Base-by-base conservation (phyloP, 768 basidiomycete genomes). In the Porphyrellus cyaneotinctus region DNA sequence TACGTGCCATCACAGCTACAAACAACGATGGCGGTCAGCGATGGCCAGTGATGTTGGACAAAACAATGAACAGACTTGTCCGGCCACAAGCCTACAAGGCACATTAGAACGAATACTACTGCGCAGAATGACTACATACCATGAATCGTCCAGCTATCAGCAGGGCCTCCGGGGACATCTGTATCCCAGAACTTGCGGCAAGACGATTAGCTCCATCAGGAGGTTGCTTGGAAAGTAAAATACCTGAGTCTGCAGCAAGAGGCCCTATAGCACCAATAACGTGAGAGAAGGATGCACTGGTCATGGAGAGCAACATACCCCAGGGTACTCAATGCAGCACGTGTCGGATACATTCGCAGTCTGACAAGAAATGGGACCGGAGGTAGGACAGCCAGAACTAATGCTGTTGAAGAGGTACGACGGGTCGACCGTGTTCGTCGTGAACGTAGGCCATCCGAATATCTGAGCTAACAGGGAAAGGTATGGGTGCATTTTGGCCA, bases 131-230 rank as follows among this genome's bases (percentile, higher is more conserved):
- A 20, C 38, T n/a, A 61, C 75, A 26, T 50, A 83, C 86, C 85
- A 51, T 87, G 86, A 45, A 88, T 83, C 0, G 86, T 89, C 86
- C 87, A 90, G 62, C 82, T 84, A 60, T 87, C 64, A 12, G 59
- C 59, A 4, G 86, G 87, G 6, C 87, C 85, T 24, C 81, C 81
- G 0, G 75, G 70, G 0, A 84, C 81, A 41, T 81, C 64, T 2
- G 81, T 84, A 54, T 89, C 85, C 87, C 88, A 89, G 68, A 88
- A 86, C 81, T 86, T 64, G 14, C 23, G 18, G n/a, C 6, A 52
- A 10, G 23, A 51, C 32, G 17, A 22, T 65, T 48, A 62, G 50
- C 6, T 4, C 10, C 31, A n/a, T 35, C 5, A 2, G 8, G 15
- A 30, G 1, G 9, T 36, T 36, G 6, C 28, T 9, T 4, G 9